These are phyloP conservation scores for Coccomyxa subellipsoidea DNA, from an alignment of 163 green algal genomes.

Conservation along the genomic window DNA sequence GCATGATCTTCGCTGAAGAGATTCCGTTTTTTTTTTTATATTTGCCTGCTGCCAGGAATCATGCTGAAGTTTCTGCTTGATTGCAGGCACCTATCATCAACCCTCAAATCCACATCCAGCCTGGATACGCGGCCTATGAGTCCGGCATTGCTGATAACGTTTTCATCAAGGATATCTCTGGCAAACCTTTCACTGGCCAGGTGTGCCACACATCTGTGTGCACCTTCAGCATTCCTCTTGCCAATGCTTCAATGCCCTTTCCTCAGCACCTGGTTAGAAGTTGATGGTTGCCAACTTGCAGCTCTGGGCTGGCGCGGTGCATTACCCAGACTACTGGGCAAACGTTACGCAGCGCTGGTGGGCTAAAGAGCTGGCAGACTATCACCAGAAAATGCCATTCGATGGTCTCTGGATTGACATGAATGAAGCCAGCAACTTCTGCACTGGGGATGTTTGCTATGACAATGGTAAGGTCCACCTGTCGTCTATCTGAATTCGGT, in stretches of 20 bases:
- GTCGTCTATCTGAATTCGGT: too few relatives aligned
- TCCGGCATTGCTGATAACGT: conserved; percentile 43
- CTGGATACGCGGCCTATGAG: conserved; percentile 53
- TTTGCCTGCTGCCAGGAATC: background rate
- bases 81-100: conserved; percentile 59
- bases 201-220: conserved; percentile 4
- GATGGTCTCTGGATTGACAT: conserved; percentile 77
- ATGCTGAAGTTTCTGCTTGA: background rate
- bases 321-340: conserved; percentile 1
- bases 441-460: conserved; percentile 55
- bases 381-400: conserved; percentile 22
- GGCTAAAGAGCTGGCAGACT: background rate
- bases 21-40: background rate
- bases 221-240: background rate
- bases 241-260: too few relatives aligned
- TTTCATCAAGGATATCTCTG: conserved; percentile 57
- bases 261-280: too few relatives aligned
- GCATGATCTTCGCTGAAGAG: background rate
- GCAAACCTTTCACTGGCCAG: conserved; percentile 57
- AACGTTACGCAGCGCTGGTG: background rate
- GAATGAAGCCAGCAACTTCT: conserved; percentile 82
- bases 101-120: conserved; percentile 22
- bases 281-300: background rate
- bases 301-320: background rate
- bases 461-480: background rate